Percentiles rank a stretch among this genome's conserved stretches.
These are phyloP conservation scores for Aspergillus costaricaensis DNA, from an alignment of 2,329 filamentous ascomycete genomes.

Conservation along the genomic window DNA sequence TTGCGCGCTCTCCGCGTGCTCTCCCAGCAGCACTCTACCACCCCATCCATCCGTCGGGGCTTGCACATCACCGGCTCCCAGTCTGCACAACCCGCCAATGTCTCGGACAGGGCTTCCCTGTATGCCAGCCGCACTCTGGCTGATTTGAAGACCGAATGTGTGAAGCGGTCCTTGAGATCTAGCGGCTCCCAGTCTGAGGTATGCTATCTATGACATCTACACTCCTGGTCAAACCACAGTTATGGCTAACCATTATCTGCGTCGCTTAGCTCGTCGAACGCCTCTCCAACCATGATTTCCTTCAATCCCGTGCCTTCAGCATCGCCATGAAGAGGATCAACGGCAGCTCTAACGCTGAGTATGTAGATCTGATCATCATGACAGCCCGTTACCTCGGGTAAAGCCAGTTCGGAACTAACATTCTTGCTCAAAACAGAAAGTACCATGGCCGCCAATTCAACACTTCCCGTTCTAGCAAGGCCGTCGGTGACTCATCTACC, in stretches of 20 bases:
- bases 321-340: conserved; percentile 55
- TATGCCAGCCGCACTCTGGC: conserved; percentile 55
- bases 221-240: neutral
- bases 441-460: conserved; percentile 61
- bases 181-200: conserved; percentile 55
- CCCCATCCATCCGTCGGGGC: conserved; percentile 46
- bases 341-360: conserved; percentile 43
- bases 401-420: conserved; percentile 18
- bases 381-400: neutral
- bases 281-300: conserved; percentile 55
- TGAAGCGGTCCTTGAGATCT: conserved; percentile 50
- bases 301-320: conserved; percentile 56
- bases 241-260: neutral
- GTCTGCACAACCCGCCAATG: conserved; percentile 54
- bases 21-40: conserved; percentile 38
- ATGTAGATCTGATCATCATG: conserved; percentile 20
- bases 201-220: conserved; percentile 19
- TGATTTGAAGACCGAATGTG: conserved; percentile 55
- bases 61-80: conserved; percentile 64
- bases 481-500: conserved; percentile 60
- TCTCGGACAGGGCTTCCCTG: conserved; percentile 53
- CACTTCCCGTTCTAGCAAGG: conserved; percentile 59
- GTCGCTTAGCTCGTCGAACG: conserved; percentile 51
- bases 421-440: conserved; percentile 51
- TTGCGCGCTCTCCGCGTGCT: conserved; percentile 49